phyloP scores from a whole-genome alignment of 1,284 basidiomycete genomes.

The Inonotus obliquus region DNA sequence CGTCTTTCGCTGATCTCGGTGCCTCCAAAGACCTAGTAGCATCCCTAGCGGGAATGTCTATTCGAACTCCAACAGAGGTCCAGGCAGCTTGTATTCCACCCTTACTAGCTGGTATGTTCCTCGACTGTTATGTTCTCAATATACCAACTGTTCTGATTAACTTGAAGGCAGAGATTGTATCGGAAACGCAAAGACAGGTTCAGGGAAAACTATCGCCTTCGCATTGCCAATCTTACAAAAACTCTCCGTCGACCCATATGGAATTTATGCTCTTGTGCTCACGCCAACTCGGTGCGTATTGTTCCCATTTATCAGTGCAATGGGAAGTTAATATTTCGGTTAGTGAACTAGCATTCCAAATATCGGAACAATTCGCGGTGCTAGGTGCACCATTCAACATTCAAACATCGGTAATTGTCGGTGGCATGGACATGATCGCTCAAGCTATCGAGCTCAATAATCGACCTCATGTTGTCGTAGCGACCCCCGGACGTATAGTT shows the following conservation, averaged over 20 bases:
- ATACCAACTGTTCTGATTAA: slow-evolving; percentile 10
- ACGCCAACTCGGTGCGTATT: slow-evolving; percentile 83
- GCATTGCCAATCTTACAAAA: slow-evolving; percentile 93
- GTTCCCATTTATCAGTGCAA: not conserved
- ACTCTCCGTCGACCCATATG: slow-evolving; percentile 85
- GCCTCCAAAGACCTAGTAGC: slow-evolving; percentile 67
- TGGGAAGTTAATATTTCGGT: not conserved
- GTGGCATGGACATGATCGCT: slow-evolving; percentile 98
- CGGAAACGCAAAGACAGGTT: slow-evolving; percentile 97
- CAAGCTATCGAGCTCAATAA: slow-evolving; percentile 86
- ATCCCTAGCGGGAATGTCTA: slow-evolving; percentile 81
- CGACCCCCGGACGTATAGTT: slow-evolving; percentile 93
- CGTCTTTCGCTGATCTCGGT: slow-evolving; percentile 69
- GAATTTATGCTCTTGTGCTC: slow-evolving; percentile 88
- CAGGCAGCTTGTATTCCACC: slow-evolving; percentile 89
- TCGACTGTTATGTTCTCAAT: slow-evolving; percentile 14
- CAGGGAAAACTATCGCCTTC: slow-evolving; percentile 97
- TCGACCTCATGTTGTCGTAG: slow-evolving; percentile 91
- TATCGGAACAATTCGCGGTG: slow-evolving; percentile 93
- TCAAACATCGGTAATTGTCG: slow-evolving; percentile 86
- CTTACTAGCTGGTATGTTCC: slow-evolving; percentile 62
- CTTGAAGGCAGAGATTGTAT: slow-evolving; percentile 83
- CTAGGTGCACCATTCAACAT: slow-evolving; percentile 80
- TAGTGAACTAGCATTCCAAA: slow-evolving; percentile 95
- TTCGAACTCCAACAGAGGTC: slow-evolving; percentile 83